Evolutionary conservation across 371 early-diverging fungal species (phyloP), one percentile per base, ranked within the genome.

Genomic region (Circinella minor): DNA sequence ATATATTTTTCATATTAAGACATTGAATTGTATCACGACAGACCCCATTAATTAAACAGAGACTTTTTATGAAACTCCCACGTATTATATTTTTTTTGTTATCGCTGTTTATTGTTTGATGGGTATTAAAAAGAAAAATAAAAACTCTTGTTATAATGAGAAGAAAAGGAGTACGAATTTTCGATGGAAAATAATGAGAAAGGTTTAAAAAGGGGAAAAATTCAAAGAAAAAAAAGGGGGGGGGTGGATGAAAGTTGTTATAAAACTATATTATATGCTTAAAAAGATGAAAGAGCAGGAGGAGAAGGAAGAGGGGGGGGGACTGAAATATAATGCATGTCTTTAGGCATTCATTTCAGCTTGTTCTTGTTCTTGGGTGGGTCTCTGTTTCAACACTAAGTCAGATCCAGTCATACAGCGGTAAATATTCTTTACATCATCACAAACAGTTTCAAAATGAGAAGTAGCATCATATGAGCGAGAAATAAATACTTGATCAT

Each of bases 371-470:
- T 89, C 88, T 71, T 85, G 84, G 48, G 81, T 77, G 36, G 73
- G 77, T 66, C 88, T 84, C 79, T 90, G 86, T 88, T 92, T 89
- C 61, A 94, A 79, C 38, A 89, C 90, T 64, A 98, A 85, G 4
- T 94, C 94, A 55, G 90, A 86, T 62, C 98, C 99, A 9, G 96
- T 96, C 68, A 94, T 85, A 65, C 98, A 90, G 80, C 90, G 88
- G 83, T 98, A 99, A 54, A 99, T 82, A 72, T 89, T 87, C 86
- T 96, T 95, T 70, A 99, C 96, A 81, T 99, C 99, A 64, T 93
- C 92, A 78, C 95, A 98, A 36, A 98, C 94, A 63, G 98, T 94
- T 81, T 98, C 99, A 89, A 99, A 99, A 89, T 99, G 98, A 27
- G 96, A 94, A 6, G 99, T 96, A 47, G 99, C 98, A 87, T 99